These are phyloP conservation scores for Alternaria novae-zelandiae DNA, from an alignment of 2,329 filamentous ascomycete species.

Conservation along the genomic window DNA sequence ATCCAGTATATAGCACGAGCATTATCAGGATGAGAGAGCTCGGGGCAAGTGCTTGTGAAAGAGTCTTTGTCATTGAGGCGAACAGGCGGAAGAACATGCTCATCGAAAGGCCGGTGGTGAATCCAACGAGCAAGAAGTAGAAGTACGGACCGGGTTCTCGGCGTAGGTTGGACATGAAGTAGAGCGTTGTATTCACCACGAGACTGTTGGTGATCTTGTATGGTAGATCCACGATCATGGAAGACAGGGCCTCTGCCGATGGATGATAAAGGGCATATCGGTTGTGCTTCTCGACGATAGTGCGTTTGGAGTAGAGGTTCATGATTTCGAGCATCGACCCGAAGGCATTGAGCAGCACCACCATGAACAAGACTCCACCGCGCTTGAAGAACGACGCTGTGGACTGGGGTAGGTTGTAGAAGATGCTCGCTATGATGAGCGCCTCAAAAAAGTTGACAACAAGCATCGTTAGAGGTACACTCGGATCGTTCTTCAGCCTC, in stretches of 20 bases:
- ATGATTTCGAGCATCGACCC: constrained; percentile 66
- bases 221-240: constrained; percentile 53
- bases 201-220: constrained; percentile 52
- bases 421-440: constrained; percentile 77
- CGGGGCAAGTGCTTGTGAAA: constrained; percentile 61
- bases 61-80: constrained; percentile 71
- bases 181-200: constrained; percentile 49
- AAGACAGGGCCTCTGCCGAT: constrained; percentile 72
- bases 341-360: constrained; percentile 79
- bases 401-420: constrained; percentile 67
- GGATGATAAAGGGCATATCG: constrained; percentile 87
- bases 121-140: constrained; percentile 71
- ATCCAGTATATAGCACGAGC: constrained; percentile 70
- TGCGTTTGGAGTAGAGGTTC: constrained; percentile 76
- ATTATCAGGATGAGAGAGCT: constrained; percentile 63
- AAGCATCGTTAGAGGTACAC: constrained; percentile 67
- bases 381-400: constrained; percentile 61
- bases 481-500: constrained; percentile 29
- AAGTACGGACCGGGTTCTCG: constrained; percentile 75
- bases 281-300: constrained; percentile 82
- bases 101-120: constrained; percentile 71
- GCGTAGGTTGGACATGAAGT: constrained; percentile 54
- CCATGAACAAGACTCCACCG: constrained; percentile 76
- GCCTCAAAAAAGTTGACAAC: constrained; percentile 75
- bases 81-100: constrained; percentile 83